A percentile compares a stretch with the other conserved stretches of the same genome.
Evolutionary conservation across 2,329 filamentous ascomycete genomes (phyloP).

Genomic region (Tolypocladium nubicola): DNA sequence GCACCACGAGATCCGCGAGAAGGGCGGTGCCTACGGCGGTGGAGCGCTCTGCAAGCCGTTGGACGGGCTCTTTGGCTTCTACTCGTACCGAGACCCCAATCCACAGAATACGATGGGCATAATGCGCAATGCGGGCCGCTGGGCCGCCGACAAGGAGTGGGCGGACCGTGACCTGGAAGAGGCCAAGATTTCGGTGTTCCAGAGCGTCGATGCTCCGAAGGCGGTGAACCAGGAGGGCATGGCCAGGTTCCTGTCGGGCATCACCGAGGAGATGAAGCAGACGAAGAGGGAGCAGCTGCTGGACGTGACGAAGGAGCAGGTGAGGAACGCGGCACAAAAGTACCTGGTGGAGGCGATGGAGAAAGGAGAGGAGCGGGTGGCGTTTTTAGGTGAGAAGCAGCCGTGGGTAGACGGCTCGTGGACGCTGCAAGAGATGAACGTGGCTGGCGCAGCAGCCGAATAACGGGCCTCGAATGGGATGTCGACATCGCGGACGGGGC

Average conservation of each 20-base stretch:
- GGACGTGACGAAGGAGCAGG: conserved; percentile 72
- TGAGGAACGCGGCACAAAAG: conserved; percentile 69
- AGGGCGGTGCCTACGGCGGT: conserved; percentile 91
- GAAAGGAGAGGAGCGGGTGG: conserved; percentile 49
- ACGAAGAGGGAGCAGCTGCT: conserved; percentile 71
- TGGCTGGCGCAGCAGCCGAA: conserved; percentile 26
- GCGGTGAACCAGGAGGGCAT: conserved; percentile 84
- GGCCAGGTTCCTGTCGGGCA: conserved; percentile 70
- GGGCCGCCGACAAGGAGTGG: conserved; percentile 76
- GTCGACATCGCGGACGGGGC: not conserved
- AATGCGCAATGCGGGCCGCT: conserved; percentile 72
- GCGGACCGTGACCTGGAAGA: conserved; percentile 81
- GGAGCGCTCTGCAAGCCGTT: conserved; percentile 74
- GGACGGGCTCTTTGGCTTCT: conserved; percentile 84
- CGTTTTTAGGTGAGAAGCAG: conserved; percentile 76
- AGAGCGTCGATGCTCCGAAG: conserved; percentile 78
- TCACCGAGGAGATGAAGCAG: conserved; percentile 86
- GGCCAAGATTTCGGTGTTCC: conserved; percentile 91
- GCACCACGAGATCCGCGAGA: conserved; percentile 95
- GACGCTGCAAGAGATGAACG: conserved; percentile 67
- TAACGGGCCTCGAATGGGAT: not conserved
- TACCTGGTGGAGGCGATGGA: conserved; percentile 63
- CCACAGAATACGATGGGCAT: conserved; percentile 79
- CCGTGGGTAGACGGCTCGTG: conserved; percentile 66
- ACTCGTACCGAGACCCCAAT: conserved; percentile 94